Evolutionary conservation across 176 grass and related monocot genomes (phyloP), one percentile per base, ranked within the genome.

Genomic region (Areca catechu): DNA sequence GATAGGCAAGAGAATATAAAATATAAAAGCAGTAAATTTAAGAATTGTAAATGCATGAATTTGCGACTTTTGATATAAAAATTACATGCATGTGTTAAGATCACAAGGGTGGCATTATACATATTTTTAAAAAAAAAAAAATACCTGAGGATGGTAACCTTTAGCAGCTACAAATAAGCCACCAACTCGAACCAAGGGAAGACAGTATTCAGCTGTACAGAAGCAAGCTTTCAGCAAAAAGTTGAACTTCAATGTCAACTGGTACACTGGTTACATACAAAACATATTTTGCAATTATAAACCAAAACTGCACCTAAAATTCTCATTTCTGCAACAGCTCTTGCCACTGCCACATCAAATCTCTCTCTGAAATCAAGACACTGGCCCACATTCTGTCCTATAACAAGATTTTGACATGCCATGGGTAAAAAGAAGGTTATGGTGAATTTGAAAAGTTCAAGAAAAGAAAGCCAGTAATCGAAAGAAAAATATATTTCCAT

Each of bases 91-190:
- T 12, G 34, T 43, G 34, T 43, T 43, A 3, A 43, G 14, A 43
- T 1, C 9, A 43, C 34, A 43, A 12, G 34, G 34, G 1, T 43
- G 34, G 9, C 34, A 43, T 43, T 43, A 12, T 43, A 43, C 5
- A 5, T 29, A 5, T 5, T 29, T 29, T 29, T 17, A n/a, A n/a
- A n/a, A 17, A 53, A 72, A 49, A 30, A 23, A 87, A 28, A 15
- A 53, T 58, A 97, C 86, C 68, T 85, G 83, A 69, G 93, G 93
- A 67, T 97, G 57, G 17, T 81, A 72, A 15, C 93, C 93, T 88
- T 97, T 91, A 60, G 93, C 87, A 63, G 87, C 93, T 75, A 97
- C 3, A 24, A 97, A 91, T 71, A 97, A 82, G 62, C 93, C 93
- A 78, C 87, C 93, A 53, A 92, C 73, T 69, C 87, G 84, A 58